Evolutionary conservation across 2,329 filamentous ascomycete species (phyloP).

Genomic region (Parastagonospora avenae): DNA sequence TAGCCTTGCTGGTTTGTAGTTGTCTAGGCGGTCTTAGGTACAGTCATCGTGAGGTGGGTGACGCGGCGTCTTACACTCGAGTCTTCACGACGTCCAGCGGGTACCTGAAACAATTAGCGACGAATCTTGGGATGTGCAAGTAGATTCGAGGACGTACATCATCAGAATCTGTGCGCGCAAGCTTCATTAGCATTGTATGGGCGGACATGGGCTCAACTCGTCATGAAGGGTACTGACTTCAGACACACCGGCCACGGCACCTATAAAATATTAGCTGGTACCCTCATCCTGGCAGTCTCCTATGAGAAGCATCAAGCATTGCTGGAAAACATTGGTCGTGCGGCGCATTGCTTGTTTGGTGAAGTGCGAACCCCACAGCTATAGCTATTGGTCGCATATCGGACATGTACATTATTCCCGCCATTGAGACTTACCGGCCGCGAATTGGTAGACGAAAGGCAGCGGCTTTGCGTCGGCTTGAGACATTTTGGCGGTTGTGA

Average conservation of each 20-base stretch:
- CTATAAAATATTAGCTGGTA: constrained; percentile 52
- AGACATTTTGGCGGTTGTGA: constrained; percentile 47
- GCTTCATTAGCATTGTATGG: constrained; percentile 32
- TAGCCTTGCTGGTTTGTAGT: constrained; percentile 75
- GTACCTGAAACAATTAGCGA: constrained; percentile 69
- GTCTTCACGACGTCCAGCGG: constrained; percentile 98
- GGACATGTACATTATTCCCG: constrained; percentile 29
- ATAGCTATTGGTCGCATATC: constrained; percentile 9
- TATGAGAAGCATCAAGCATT: not conserved
- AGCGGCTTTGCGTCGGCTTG: constrained; percentile 69
- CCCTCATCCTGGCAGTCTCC: not conserved
- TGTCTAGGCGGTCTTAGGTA: constrained; percentile 64
- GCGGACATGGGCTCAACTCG: constrained; percentile 12
- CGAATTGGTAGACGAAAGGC: constrained; percentile 94
- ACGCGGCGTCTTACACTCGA: constrained; percentile 71
- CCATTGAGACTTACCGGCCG: constrained; percentile 68
- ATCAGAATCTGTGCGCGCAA: constrained; percentile 72
- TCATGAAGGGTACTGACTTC: constrained; percentile 68
- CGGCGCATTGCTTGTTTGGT: constrained; percentile 3
- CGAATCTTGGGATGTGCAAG: not conserved
- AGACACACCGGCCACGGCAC: constrained; percentile 95
- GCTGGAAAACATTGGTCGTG: not conserved
- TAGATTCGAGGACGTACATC: constrained; percentile 62
- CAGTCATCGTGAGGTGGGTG: constrained; percentile 2
- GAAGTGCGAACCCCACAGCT: constrained; percentile 5